Conservation (phyloP, 768 basidiomycete species). For the Podaxis sp. region DNA sequence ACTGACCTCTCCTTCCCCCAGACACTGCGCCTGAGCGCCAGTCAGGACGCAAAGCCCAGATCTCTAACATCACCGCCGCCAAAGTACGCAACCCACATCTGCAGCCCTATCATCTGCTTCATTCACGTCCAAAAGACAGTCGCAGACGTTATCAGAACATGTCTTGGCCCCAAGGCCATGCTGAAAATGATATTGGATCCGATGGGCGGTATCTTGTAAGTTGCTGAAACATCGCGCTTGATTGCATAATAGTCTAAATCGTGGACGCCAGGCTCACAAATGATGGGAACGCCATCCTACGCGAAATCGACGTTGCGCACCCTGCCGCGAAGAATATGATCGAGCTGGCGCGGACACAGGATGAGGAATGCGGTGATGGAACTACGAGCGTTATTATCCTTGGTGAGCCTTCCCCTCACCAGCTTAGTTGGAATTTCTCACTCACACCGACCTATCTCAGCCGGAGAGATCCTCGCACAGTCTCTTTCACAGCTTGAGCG, state of each 20-base stretch:
- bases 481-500: slow-evolving; percentile 92
- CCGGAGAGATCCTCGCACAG: slow-evolving; percentile 96
- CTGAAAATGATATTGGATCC: slow-evolving; percentile 99
- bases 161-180: slow-evolving; percentile 97
- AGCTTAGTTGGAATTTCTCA: not conserved
- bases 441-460: slow-evolving; percentile 29
- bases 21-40: slow-evolving; percentile 94
- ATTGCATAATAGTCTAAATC: slow-evolving; percentile 4
- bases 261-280: slow-evolving; percentile 67
- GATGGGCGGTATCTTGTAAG: slow-evolving; percentile 97
- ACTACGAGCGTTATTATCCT: slow-evolving; percentile 98
- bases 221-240: slow-evolving; percentile 16
- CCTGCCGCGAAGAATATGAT: slow-evolving; percentile 99
- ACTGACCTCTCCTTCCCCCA: slow-evolving; percentile 27
- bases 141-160: slow-evolving; percentile 96
- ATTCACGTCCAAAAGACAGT: slow-evolving; percentile 63
- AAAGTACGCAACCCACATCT: slow-evolving; percentile 58
- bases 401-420: slow-evolving; percentile 47
- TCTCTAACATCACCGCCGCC: slow-evolving; percentile 95
- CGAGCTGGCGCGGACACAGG: slow-evolving; percentile 95
- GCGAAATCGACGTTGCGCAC: slow-evolving; percentile 98
- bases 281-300: slow-evolving; percentile 97
- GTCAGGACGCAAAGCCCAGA: slow-evolving; percentile 92
- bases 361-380: slow-evolving; percentile 98
- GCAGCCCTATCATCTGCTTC: slow-evolving; percentile 3